Evolutionary conservation across 257 asterid genomes (phyloP), one percentile per base, ranked within the genome.

Genomic region (Rehmannia glutinosa): DNA sequence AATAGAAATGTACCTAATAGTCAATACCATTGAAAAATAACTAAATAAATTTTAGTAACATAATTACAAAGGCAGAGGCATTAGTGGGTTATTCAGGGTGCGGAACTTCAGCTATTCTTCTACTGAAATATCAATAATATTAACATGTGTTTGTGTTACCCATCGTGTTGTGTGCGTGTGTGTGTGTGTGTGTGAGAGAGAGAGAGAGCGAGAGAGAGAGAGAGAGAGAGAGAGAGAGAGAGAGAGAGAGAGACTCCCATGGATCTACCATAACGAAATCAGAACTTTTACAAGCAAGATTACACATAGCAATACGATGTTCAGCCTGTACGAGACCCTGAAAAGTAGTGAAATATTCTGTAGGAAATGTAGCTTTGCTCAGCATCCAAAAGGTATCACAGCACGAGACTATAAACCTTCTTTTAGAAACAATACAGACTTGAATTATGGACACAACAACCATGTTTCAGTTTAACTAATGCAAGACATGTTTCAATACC

Each of bases 251-350:
- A 74, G 76, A 73, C 99, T n/a, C n/a, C 99, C 99, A 94, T 16
- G 90, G 71, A 81, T 94, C 97, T 19, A 84, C 94, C 95, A 85
- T 91, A 51, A 87, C 81, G 41, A 94, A 86, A 43, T 91, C 92
- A n/a, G 99, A 88, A 79, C 91, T 94, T 76, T 64, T 81, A 71
- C 96, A 86, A 66, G 91, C 96, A 81, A 84, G 82, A 66, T 75
- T 70, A 70, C 97, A 94, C 99, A 94, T 86, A 42, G 85, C 78
- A 78, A 94, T 21, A 30, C 96, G 96, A 73, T 94, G 95, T 62
- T 83, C 84, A 33, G 96, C 91, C 41, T 62, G 56, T 72, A 88
- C 42, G 19, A 94, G 96, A 49, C 77, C 96, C 99, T 90, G 74
- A 64, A 16, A 71, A 71, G 2, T 3, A 9, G 43, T 5, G 13